Percentiles rank a stretch among this genome's conserved stretches.
Evolutionary conservation across 176 grass and related monocot genomes (phyloP).

Genomic region (Paspalum notatum): DNA sequence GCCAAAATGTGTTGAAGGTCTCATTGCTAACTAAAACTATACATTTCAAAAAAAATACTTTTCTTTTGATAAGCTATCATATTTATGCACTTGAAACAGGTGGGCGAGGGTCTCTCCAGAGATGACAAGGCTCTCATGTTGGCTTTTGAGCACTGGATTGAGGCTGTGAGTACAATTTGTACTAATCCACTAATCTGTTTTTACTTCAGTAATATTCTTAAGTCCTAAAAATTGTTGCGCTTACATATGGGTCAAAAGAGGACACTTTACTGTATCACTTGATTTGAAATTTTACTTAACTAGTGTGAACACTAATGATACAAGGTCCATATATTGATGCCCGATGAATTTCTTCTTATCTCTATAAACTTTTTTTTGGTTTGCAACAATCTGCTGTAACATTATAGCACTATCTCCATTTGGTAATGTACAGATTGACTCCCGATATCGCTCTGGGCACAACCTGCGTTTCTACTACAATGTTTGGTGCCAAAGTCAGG

Average conservation of each 20-base stretch:
- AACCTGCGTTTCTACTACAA: constrained; percentile 90
- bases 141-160: constrained; percentile 94
- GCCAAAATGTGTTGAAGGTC: constrained; percentile 83
- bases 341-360: neutral
- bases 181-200: neutral
- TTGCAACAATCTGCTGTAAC: neutral
- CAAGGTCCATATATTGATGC: neutral
- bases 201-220: constrained; percentile 8
- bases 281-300: constrained; percentile 5
- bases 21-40: neutral
- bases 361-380: neutral
- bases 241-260: constrained; percentile 4
- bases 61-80: neutral
- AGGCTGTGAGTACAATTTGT: constrained; percentile 73
- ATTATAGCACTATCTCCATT: constrained; percentile 6
- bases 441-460: constrained; percentile 85
- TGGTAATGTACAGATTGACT: constrained; percentile 69
- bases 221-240: neutral
- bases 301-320: constrained; percentile 22
- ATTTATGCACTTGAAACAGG: constrained; percentile 39
- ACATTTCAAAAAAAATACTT: neutral
- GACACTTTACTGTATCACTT: constrained; percentile 1
- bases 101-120: constrained; percentile 75
- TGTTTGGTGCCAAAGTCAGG: constrained; percentile 67
- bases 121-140: constrained; percentile 72